Evolutionary conservation across 116 monocot genomes (phyloP), one percentile per base, ranked within the genome.

Genomic region (Trichopus zeylanicus): DNA sequence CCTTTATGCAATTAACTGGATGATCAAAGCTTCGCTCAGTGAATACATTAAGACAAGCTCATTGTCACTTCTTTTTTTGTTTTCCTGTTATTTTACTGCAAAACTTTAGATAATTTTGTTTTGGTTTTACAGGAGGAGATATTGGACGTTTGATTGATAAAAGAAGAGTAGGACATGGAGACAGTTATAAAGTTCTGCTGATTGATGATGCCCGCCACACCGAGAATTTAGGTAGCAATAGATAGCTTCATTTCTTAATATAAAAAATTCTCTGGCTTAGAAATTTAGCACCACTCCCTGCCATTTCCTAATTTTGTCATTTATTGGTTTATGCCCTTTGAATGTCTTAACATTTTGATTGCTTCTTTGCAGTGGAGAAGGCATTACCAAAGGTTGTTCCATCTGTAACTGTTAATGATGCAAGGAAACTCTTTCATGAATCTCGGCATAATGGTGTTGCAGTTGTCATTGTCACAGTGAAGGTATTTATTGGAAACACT

Each of bases 181-280:
- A 81, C 42, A 86, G 81, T 66, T 86, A 78, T 75, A 86, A 51
- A 74, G 86, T 81, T 62, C 54, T 79, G 63, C 57, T 86, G 61
- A 59, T 86, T 20, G 86, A 86, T 70, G 81, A 81, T 65, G 51
- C 56, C n/a, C 75, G 73, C 19, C 86, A 86, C 39, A 81, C 75
- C 6, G 86, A 75, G 75, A 46, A 66, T 11, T 70, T 78, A 67
- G 86, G 86, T 86, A 81, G 34, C 13, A 0, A 57, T 21, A 27
- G 5, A 0, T 23, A 12, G 6, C 10, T 37, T 47, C 12, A 24
- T 15, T 31, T 35, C 7, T 35, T 35, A 10, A 35, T 6, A 35
- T 6, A 35, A 6, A 6, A 5, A 35, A 35, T 53, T 11, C 53
- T 53, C 15, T 53, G 8, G 6, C 53, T 53, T 53, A 25, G 21